Evolutionary conservation across 768 basidiomycete species (phyloP).

Genomic region (Rhodotorula sphaerocarpa): DNA sequence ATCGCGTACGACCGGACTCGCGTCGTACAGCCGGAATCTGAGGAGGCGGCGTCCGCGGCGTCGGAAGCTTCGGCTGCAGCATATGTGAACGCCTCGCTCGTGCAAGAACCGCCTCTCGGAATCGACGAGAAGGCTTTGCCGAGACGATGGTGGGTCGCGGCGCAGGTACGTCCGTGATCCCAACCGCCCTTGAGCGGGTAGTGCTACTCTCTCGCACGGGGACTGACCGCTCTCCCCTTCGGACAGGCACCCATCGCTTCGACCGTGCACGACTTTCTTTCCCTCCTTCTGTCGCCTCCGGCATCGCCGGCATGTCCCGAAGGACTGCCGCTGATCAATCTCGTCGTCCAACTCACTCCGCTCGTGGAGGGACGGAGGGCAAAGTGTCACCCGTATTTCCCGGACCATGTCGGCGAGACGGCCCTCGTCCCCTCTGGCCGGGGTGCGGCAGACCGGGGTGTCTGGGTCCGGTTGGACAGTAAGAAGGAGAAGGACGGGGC

Average conservation of each 20-base stretch:
- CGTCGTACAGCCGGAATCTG: conserved; percentile 52
- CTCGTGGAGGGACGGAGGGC: conserved; percentile 60
- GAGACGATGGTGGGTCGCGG: conserved; percentile 72
- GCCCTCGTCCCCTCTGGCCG: conserved; percentile 40
- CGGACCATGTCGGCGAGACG: conserved; percentile 52
- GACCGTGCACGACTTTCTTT: conserved; percentile 70
- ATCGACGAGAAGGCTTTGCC: background rate
- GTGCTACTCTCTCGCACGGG: too few species aligned
- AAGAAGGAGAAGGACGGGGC: conserved; percentile 15
- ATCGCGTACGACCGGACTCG: conserved; percentile 75
- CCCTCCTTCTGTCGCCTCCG: conserved; percentile 49
- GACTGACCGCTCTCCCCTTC: too few species aligned
- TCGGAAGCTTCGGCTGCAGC: conserved; percentile 5
- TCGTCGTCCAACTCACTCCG: conserved; percentile 72
- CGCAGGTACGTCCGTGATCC: conserved; percentile 50
- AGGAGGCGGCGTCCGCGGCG: background rate
- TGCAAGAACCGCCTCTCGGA: conserved; percentile 59
- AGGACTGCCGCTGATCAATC: conserved; percentile 41
- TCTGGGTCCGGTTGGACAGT: conserved; percentile 20
- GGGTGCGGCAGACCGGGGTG: conserved; percentile 40
- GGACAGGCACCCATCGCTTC: conserved; percentile 56
- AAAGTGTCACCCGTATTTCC: conserved; percentile 75
- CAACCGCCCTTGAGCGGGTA: too few species aligned
- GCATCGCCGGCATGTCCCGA: conserved; percentile 30
- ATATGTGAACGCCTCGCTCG: conserved; percentile 80